A percentile compares a stretch with the other conserved stretches of the same genome.
Evolutionary conservation across 805 yeast genomes (phyloP).

Genomic region (Candida boidinii): DNA sequence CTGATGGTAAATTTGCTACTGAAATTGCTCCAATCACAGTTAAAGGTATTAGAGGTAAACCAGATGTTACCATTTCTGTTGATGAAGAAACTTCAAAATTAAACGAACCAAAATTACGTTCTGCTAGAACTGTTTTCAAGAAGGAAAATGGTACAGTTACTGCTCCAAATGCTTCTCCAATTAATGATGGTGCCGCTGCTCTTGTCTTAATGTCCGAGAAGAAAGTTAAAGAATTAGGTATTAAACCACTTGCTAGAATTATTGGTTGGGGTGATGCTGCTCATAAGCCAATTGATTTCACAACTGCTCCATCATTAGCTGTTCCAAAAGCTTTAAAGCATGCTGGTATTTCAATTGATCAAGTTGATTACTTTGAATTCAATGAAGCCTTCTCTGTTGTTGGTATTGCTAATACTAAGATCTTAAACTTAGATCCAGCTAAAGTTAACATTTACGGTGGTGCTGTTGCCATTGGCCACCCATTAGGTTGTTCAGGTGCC

Average conservation of each 20-base stretch:
- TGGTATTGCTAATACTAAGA: slow-evolving; percentile 80
- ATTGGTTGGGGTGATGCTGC: slow-evolving; percentile 99
- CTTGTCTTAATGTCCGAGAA: slow-evolving; percentile 77
- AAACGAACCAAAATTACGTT: slow-evolving; percentile 63
- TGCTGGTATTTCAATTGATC: slow-evolving; percentile 55
- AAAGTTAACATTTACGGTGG: slow-evolving; percentile 91
- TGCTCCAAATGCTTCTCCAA: slow-evolving; percentile 93
- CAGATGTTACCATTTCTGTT: slow-evolving; percentile 56
- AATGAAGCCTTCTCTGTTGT: slow-evolving; percentile 98
- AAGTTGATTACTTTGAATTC: slow-evolving; percentile 87
- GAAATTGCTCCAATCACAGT: slow-evolving; percentile 87
- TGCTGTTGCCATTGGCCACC: slow-evolving; percentile 93
- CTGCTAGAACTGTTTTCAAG: slow-evolving; percentile 93
- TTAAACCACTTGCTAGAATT: slow-evolving; percentile 85
- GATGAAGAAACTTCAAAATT: slow-evolving; percentile 85
- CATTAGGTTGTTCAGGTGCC: slow-evolving; percentile 94
- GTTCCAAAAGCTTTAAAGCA: slow-evolving; percentile 93
- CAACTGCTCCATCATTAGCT: slow-evolving; percentile 92
- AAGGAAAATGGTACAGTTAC: slow-evolving; percentile 93
- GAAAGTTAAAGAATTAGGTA: slow-evolving; percentile 76
- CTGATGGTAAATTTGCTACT: slow-evolving; percentile 66
- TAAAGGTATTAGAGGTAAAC: slow-evolving; percentile 88
- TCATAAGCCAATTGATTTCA: slow-evolving; percentile 88
- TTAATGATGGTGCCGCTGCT: slow-evolving; percentile 98
- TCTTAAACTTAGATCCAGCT: slow-evolving; percentile 49